Evolutionary conservation across 2,329 filamentous ascomycete species (phyloP).

Genomic region (Pseudogymnoascus sp.): DNA sequence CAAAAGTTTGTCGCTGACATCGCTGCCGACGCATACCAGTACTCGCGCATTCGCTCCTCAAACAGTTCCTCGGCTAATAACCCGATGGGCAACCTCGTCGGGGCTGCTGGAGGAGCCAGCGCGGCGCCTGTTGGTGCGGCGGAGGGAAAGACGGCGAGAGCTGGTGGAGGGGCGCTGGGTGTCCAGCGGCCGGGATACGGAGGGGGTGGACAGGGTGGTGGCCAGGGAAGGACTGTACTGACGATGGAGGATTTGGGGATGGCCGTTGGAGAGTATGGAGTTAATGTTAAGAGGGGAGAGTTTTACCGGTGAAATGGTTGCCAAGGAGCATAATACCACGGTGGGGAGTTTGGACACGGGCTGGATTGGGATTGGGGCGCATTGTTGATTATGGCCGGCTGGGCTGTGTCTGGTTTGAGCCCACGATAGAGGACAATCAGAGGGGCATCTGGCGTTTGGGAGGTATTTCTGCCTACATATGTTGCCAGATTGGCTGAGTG

Average conservation of each 20-base stretch:
- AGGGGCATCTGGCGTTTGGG: neutral
- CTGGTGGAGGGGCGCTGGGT: slow-evolving; percentile 39
- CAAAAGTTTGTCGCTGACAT: slow-evolving; percentile 99
- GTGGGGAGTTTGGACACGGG: slow-evolving; percentile 1
- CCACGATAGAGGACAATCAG: neutral
- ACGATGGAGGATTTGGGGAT: slow-evolving; percentile 99
- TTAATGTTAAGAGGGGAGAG: slow-evolving; percentile 94
- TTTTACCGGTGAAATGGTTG: slow-evolving; percentile 64
- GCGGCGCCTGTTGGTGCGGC: slow-evolving; percentile 43
- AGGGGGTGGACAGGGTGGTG: slow-evolving; percentile 80
- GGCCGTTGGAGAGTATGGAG: slow-evolving; percentile 95
- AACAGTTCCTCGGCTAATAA: slow-evolving; percentile 82
- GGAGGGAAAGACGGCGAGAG: slow-evolving; percentile 46
- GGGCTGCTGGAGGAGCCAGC: slow-evolving; percentile 59
- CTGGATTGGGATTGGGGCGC: neutral
- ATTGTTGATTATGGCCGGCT: neutral
- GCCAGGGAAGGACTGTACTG: slow-evolving; percentile 83
- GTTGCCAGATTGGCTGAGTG: neutral
- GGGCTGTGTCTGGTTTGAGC: neutral
- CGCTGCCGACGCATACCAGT: slow-evolving; percentile 95
- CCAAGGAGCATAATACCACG: neutral
- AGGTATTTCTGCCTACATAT: neutral
- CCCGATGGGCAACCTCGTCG: slow-evolving; percentile 78
- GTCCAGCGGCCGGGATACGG: slow-evolving; percentile 68
- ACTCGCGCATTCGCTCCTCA: slow-evolving; percentile 88